These are phyloP conservation scores for Diaporthe citrichinensis DNA, from an alignment of 2,329 filamentous ascomycete species.

Conservation along the genomic window DNA sequence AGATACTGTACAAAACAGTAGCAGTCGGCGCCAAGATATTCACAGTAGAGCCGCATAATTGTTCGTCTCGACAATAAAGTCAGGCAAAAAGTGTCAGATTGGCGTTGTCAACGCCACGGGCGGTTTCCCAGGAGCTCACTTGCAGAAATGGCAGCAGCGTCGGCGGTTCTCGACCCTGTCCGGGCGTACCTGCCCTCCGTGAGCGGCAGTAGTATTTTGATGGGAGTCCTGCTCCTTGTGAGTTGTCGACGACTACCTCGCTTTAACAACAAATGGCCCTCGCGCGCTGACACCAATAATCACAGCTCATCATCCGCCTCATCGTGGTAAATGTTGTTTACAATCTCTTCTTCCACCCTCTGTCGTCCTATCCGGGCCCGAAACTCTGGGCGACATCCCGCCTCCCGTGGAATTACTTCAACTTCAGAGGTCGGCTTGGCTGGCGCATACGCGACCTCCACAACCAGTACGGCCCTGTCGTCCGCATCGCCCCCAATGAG, in stretches of 20 bases:
- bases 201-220: not conserved
- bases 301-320: not conserved
- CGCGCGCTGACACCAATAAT: not conserved
- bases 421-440: conserved; percentile 31
- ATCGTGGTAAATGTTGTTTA: conserved; percentile 13
- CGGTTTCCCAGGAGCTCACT: not conserved
- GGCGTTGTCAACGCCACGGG: not conserved
- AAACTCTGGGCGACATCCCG: conserved; percentile 35
- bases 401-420: conserved; percentile 29
- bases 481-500: conserved; percentile 53
- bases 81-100: not conserved
- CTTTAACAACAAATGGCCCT: not conserved
- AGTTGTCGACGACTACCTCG: not conserved
- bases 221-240: not conserved
- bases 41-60: not conserved
- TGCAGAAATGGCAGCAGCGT: not conserved
- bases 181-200: not conserved
- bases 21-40: not conserved
- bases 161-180: not conserved
- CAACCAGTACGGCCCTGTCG: conserved; percentile 45
- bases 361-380: conserved; percentile 37
- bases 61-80: not conserved
- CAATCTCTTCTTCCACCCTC: conserved; percentile 52
- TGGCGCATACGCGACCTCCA: conserved; percentile 35
- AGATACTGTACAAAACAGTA: not conserved